Base-by-base conservation (phyloP, 2,329 filamentous ascomycete genomes). In the Diaporthe sp. region DNA sequence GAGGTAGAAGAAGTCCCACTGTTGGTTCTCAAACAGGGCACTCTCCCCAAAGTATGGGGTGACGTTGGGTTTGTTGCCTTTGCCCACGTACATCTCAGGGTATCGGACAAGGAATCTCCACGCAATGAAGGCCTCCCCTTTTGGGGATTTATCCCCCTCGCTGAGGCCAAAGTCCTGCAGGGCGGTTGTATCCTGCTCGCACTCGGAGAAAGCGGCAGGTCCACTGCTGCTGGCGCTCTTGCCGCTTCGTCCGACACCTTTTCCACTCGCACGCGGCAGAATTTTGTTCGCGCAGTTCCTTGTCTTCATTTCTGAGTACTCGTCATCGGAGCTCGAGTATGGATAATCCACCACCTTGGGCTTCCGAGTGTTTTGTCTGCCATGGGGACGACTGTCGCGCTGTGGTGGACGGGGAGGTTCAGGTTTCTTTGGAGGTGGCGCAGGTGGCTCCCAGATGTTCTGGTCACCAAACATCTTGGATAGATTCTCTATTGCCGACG, bases 1-100 rank as follows among this genome's bases (percentile, higher is more conserved):
- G 49, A 95, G 80, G 82, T 94, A 95, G 83, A 93, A 95, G 73
- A 98, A 85, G 77, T 96, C 92, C 95, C 95, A 98, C 15, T 86
- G 80, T 75, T 91, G 88, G 2, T 86, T 84, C 79, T 89, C 90
- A 78, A 94, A 86, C 68, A 94, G 88, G 3, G 82, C 83, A 49
- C 89, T 86, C 4, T 82, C 80, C 46, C 90, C 86, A 79, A 94
- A 95, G 82, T 90, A 88, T 0, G 85, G 84, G 31, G 78, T 79
- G 6, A 86, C 90, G 78, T 79, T 87, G 80, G 83, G 88, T 77
- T 80, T 84, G 79, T 90, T 94, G 75, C 75, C 76, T 76, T 87
- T 87, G 73, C 89, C 88, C 58, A 92, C 89, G 81, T 89, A 94
- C 73, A 84, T 86, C 77, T 89, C 87, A 0, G 91, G 90, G 79